Evolutionary conservation across 208 protist genomes (phyloP).

Genomic region (Leishmania tropica): DNA sequence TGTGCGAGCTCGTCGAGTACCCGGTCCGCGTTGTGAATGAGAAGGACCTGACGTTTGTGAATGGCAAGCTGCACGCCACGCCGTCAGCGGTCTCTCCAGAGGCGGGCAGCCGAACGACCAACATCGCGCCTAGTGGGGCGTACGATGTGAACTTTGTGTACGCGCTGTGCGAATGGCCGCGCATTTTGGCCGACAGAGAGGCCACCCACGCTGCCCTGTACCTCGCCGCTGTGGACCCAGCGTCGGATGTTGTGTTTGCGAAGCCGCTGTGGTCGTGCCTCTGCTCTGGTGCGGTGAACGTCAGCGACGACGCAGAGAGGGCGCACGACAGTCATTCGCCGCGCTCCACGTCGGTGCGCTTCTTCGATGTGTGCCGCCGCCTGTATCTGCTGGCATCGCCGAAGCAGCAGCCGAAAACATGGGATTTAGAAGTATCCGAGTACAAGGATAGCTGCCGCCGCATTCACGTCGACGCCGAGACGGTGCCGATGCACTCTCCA

Average conservation of each 20-base stretch:
- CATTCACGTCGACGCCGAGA: constrained; percentile 38
- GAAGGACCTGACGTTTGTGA: constrained; percentile 39
- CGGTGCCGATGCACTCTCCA: constrained; percentile 33
- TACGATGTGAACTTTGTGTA: constrained; percentile 67
- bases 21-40: constrained; percentile 60
- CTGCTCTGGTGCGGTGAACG: constrained; percentile 49
- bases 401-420: constrained; percentile 49
- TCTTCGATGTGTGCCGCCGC: constrained; percentile 63
- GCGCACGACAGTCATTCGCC: constrained; percentile 7
- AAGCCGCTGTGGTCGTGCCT: constrained; percentile 74
- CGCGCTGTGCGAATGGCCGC: constrained; percentile 51
- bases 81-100: constrained; percentile 13
- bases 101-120: constrained; percentile 11
- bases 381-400: constrained; percentile 57
- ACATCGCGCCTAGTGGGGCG: constrained; percentile 19
- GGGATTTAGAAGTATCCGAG: constrained; percentile 70
- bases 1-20: constrained; percentile 58
- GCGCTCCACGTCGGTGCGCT: constrained; percentile 34
- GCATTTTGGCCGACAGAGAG: constrained; percentile 41
- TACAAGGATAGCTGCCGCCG: constrained; percentile 81
- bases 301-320: constrained; percentile 10
- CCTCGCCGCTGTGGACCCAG: constrained; percentile 50
- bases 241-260: constrained; percentile 71
- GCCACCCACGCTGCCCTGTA: constrained; percentile 46
- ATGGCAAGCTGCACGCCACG: constrained; percentile 42